A percentile compares a stretch with the other conserved stretches of the same genome.
Evolutionary conservation across 1,139 yeast genomes (phyloP).

Genomic region (Suhomyces kunorum): DNA sequence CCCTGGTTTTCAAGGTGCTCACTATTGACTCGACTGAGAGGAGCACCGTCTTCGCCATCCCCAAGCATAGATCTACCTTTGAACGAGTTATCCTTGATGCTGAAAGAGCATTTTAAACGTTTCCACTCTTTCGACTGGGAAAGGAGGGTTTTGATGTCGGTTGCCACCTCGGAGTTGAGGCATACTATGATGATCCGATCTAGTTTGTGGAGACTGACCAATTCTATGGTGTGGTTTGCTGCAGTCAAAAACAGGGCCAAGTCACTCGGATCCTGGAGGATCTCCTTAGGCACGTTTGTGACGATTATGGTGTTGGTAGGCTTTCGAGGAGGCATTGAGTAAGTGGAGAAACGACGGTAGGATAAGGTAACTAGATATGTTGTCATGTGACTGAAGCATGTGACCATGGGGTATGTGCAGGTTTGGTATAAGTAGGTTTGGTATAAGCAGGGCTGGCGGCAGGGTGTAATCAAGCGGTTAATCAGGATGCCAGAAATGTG

Average conservation of each 20-base stretch:
- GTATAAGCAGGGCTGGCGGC: too few species aligned
- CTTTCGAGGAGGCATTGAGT: constrained; percentile 5
- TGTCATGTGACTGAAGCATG: neutral
- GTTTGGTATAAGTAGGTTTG: too few species aligned
- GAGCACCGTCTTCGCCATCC: neutral
- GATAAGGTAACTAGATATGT: neutral
- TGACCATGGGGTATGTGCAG: too few species aligned
- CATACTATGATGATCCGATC: constrained; percentile 41
- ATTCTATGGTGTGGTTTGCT: constrained; percentile 30
- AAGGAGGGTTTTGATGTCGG: constrained; percentile 23
- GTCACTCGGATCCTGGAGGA: constrained; percentile 29
- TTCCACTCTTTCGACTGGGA: constrained; percentile 21
- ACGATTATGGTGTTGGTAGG: constrained; percentile 47
- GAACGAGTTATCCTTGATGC: constrained; percentile 37
- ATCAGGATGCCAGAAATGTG: too few species aligned
- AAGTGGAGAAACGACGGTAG: neutral
- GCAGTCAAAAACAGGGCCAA: constrained; percentile 29
- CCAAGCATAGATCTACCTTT: constrained; percentile 7
- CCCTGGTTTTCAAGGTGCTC: constrained; percentile 17
- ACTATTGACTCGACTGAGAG: neutral
- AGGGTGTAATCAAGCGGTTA: too few species aligned
- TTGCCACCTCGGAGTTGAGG: constrained; percentile 26
- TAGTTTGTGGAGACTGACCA: constrained; percentile 39
- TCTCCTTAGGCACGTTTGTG: constrained; percentile 29
- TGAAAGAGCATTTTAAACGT: constrained; percentile 27